phyloP scores from a whole-genome alignment of 257 asterid species.

The Jacaranda copaia region DNA sequence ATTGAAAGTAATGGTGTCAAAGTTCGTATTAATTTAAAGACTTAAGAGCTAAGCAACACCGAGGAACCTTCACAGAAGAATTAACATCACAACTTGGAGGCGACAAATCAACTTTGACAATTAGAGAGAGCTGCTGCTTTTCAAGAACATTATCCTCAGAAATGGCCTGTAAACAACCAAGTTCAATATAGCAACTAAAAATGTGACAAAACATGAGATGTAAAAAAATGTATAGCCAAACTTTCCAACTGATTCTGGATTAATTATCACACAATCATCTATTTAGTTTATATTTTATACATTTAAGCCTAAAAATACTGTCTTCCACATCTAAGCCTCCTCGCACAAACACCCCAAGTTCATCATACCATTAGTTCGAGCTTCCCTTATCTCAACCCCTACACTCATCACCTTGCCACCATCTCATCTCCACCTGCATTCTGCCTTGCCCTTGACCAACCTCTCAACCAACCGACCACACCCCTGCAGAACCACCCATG shows the following conservation, averaged over 20 bases:
- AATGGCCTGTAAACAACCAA: slow-evolving; percentile 52
- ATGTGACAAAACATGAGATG: slow-evolving; percentile 20
- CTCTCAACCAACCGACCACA: background rate
- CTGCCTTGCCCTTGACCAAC: background rate
- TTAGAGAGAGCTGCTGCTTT: slow-evolving; percentile 62
- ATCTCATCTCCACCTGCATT: background rate
- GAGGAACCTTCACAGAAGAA: slow-evolving; percentile 75
- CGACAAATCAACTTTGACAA: slow-evolving; percentile 67
- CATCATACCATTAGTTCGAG: background rate
- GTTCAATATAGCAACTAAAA: slow-evolving; percentile 11
- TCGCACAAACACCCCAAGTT: background rate
- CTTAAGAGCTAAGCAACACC: slow-evolving; percentile 27
- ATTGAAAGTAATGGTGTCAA: slow-evolving; percentile 12
- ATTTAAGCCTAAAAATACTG: background rate
- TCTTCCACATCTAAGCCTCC: background rate
- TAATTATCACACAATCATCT: background rate
- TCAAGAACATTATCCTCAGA: slow-evolving; percentile 48
- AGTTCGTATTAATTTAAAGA: slow-evolving; percentile 26
- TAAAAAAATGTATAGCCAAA: slow-evolving; percentile 4
- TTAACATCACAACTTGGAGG: slow-evolving; percentile 53
- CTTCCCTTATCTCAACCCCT: background rate
- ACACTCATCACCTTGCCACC: background rate
- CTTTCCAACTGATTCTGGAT: slow-evolving; percentile 2
- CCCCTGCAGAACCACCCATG: background rate
- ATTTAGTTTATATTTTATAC: background rate